These are phyloP conservation scores for Metschnikowia anglica DNA, from an alignment of 805 yeast genomes.

Conservation along the genomic window DNA sequence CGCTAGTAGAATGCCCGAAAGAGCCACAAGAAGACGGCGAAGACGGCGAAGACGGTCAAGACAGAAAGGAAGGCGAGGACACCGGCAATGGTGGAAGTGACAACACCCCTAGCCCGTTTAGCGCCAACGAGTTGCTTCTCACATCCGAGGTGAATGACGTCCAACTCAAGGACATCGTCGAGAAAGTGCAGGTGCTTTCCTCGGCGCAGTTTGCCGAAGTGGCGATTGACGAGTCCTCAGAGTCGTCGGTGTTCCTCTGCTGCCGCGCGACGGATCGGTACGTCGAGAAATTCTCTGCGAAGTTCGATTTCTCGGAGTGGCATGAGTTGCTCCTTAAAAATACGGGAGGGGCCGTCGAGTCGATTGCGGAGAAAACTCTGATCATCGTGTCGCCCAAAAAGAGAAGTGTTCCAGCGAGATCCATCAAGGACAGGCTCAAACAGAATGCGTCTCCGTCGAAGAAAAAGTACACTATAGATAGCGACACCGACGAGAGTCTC, in stretches of 20 bases:
- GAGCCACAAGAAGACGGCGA: background rate
- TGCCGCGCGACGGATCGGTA: conserved; percentile 41
- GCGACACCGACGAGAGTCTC: background rate
- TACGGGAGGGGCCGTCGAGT: conserved; percentile 10
- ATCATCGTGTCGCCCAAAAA: conserved; percentile 19
- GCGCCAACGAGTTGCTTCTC: conserved; percentile 48
- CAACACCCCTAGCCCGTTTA: conserved; percentile 15
- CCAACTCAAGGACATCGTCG: conserved; percentile 42
- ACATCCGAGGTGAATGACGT: conserved; percentile 51
- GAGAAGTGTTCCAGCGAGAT: conserved; percentile 5
- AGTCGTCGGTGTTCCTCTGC: conserved; percentile 36
- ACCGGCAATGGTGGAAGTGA: conserved; percentile 13
- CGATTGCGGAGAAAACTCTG: conserved; percentile 17
- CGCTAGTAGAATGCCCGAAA: conserved; percentile 35
- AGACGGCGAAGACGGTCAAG: background rate
- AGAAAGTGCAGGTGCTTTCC: conserved; percentile 46
- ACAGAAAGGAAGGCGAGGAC: background rate
- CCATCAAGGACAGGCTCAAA: conserved; percentile 3
- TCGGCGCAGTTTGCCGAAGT: conserved; percentile 31
- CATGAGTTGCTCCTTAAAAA: conserved; percentile 20
- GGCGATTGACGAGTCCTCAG: conserved; percentile 35
- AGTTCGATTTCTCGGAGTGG: conserved; percentile 41
- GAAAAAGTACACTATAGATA: background rate
- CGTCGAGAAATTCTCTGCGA: conserved; percentile 33
- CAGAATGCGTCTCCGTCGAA: background rate